phyloP scores from a whole-genome alignment of 139 green algal species.

The Chlamydomonas sp. region DNA sequence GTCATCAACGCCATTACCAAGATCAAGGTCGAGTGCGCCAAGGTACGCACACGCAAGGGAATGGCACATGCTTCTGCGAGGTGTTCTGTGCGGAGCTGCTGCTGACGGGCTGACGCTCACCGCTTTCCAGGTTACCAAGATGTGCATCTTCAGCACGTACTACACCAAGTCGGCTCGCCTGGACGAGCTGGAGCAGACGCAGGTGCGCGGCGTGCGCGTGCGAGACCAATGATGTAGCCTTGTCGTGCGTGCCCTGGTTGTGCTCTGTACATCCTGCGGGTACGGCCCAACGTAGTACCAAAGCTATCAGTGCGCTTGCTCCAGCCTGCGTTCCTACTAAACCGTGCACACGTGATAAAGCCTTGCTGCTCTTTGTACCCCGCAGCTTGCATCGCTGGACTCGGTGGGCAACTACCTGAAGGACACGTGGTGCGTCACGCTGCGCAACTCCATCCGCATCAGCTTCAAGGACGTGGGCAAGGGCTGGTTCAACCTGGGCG shows the following conservation, averaged over 20 bases:
- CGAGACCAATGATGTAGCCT: no score
- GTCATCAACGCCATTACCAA: constrained; percentile 67
- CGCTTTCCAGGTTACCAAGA: constrained; percentile 66
- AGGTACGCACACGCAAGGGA: constrained; percentile 45
- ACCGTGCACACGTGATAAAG: no score
- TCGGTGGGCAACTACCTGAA: constrained; percentile 74
- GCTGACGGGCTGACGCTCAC: neutral
- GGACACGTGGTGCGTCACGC: constrained; percentile 74
- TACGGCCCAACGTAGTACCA: no score
- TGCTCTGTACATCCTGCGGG: no score
- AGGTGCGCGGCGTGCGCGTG: constrained; percentile 53
- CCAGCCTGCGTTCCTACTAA: no score
- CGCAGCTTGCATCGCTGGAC: constrained; percentile 44
- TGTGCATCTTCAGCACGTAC: constrained; percentile 74
- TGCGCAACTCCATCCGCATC: constrained; percentile 68
- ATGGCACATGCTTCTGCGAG: neutral
- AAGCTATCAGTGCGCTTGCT: no score
- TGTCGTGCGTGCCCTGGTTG: no score
- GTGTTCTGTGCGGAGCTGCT: neutral
- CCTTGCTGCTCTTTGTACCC: neutral
- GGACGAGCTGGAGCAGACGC: constrained; percentile 86
- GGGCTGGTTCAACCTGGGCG: constrained; percentile 88
- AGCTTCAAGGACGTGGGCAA: constrained; percentile 80
- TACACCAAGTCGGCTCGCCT: constrained; percentile 76
- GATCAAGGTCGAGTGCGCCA: constrained; percentile 66